Evolutionary conservation across 257 asterid genomes (phyloP), one percentile per base, ranked within the genome.

Genomic region (Osmanthus fragrans): DNA sequence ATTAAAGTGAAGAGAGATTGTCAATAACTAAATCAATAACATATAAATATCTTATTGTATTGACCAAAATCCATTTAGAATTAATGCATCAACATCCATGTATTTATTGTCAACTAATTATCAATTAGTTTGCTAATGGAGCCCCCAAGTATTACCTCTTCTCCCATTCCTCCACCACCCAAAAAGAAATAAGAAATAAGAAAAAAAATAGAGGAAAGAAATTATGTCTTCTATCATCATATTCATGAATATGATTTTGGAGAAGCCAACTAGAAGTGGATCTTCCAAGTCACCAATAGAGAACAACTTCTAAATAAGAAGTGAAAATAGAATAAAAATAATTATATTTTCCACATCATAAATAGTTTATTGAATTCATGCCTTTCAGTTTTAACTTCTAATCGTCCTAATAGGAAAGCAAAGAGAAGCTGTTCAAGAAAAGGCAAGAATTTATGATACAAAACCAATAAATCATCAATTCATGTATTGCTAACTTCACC

Each of bases 401-500:
- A 40, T 40, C 49, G 16, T 40, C 49, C 49, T 11, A 40, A 0
- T 40, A 40, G 49, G 49, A 10, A 40, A 40, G 49, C 16, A 11
- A 40, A 40, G 13, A 40, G 10, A 40, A 10, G 49, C 49, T 12
- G 49, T 40, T 11, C 3, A 54, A 54, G 27, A 54, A 54, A n/a
- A 4, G 3, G 27, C 64, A 18, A 54, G 64, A 54, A 54, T 54
- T 2, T 54, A 27, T 7, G 18, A 23, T 27, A 18, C 33, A 63
- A 25, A 30, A 27, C 19, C 19, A 4, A 19, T 23, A 63, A 9
- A 63, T 63, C 29, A 63, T 11, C 27, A 63, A 63, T 10, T 19
- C 69, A 3, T 63, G 11, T 9, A 6, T 51, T 42, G 32, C 36
- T 13, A 33, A 42, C 69, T 21, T 77, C 79, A 89, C 98, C 93